Base-by-base conservation (phyloP, 2,329 filamentous ascomycete species). In the Phialophora macrospora region DNA sequence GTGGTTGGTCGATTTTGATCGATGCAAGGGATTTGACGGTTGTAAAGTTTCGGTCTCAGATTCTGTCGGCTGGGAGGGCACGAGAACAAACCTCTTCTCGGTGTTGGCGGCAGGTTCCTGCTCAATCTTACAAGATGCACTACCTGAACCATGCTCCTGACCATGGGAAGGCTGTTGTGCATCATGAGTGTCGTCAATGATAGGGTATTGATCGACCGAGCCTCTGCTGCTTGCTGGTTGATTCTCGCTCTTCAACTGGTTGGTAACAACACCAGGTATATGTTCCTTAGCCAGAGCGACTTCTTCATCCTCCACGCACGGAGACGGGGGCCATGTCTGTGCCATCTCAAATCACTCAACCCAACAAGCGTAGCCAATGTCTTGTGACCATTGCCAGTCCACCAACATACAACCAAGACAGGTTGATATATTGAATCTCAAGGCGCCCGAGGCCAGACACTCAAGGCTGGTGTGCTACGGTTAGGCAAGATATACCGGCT, bases 241-340 rank as follows among this genome's bases (percentile, higher is more conserved):
- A n/a, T 72, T 60, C 24, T 71, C 71, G 22, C 64, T 70, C 62
- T 70, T 72, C n/a, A 62, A 17, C 24, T 64, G 58, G 44, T 56
- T 28, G 55, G 63, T 71, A 60, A 74, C 72, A 32, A 73, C 67
- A 56, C 76, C 76, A 30, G 75, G 64, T 12, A 79, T 60, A 69
- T 66, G 64, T 63, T 82, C 80, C 67, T 76, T 77, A 20, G 78
- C 75, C 28, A 82, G 74, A 32, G 80, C 77, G 38, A 74, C 72
- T n/a, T 72, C 67, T 69, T 81, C 80, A 64, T 81, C 80, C 68
- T 82, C 80, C 60, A 80, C 80, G 58, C 70, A 77, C 28, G 80
- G 80, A 62, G 75, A 75, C 22, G 80, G 80, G 38, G 80, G 80
- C 77, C 76, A 79, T 56, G 38, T 46, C 46, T 66, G 65, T 26